A percentile compares a stretch with the other conserved stretches of the same genome.
Conservation (phyloP, 495 filamentous ascomycete species). For the Penicillium cinerascens region DNA sequence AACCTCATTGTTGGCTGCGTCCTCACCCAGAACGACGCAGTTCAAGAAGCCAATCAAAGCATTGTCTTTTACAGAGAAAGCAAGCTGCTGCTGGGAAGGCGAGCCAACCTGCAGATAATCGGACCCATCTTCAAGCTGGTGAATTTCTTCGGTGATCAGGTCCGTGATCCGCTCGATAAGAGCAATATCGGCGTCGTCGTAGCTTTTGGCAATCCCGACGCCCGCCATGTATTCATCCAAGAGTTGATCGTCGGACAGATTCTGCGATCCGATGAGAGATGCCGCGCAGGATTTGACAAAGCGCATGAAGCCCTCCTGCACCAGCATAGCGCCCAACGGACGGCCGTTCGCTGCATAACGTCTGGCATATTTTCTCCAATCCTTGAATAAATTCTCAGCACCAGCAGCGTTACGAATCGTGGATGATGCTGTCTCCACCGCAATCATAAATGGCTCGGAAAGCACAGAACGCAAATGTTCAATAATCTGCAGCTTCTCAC, state of each 20-base stretch:
- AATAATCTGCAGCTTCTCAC: conserved; percentile 67
- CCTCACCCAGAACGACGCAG: conserved; percentile 73
- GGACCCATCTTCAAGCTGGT: conserved; percentile 78
- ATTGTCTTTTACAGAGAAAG: conserved; percentile 78
- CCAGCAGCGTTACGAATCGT: conserved; percentile 65
- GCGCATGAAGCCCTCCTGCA: conserved; percentile 82
- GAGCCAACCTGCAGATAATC: conserved; percentile 85
- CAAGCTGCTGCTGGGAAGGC: conserved; percentile 81
- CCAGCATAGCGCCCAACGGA: conserved; percentile 86
- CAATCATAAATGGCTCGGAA: conserved; percentile 76
- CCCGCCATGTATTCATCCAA: conserved; percentile 70
- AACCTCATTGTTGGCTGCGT: conserved; percentile 73
- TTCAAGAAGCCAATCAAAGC: conserved; percentile 82
- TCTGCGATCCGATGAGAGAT: conserved; percentile 57
- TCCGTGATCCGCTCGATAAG: conserved; percentile 67
- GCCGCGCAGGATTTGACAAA: conserved; percentile 78
- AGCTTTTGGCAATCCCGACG: conserved; percentile 46
- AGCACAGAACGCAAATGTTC: conserved; percentile 65
- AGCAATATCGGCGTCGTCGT: conserved; percentile 37
- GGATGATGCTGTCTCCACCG: conserved; percentile 82
- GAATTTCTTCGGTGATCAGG: conserved; percentile 76
- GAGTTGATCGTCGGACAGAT: conserved; percentile 59
- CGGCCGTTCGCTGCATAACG: conserved; percentile 75
- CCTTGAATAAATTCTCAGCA: conserved; percentile 49
- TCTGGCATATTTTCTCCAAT: conserved; percentile 81